phyloP scores from a whole-genome alignment of 2,329 filamentous ascomycete genomes.

The Beauveria asiatica region DNA sequence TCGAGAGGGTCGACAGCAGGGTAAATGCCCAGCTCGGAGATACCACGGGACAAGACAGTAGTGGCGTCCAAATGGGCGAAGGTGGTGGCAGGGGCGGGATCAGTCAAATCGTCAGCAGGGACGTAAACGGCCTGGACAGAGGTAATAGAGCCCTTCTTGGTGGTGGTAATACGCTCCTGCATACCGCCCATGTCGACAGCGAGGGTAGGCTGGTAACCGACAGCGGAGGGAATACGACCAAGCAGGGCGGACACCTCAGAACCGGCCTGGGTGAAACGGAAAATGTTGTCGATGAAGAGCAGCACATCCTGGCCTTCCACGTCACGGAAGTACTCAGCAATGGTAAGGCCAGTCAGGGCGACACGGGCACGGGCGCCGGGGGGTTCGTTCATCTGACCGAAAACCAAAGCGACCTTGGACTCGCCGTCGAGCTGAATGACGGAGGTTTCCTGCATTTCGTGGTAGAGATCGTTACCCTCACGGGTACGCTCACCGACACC shows the following conservation, averaged over 20 bases:
- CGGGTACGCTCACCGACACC: slow-evolving; percentile 99
- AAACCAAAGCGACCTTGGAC: slow-evolving; percentile 98
- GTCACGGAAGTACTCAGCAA: slow-evolving; percentile 77
- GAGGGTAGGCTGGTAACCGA: slow-evolving; percentile 99
- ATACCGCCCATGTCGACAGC: slow-evolving; percentile 98
- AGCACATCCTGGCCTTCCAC: slow-evolving; percentile 85
- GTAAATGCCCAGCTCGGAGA: slow-evolving; percentile 99
- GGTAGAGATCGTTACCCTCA: slow-evolving; percentile 99
- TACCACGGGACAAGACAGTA: slow-evolving; percentile 99
- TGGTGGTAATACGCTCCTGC: slow-evolving; percentile 99
- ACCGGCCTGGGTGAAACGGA: slow-evolving; percentile 99
- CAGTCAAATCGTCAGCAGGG: slow-evolving; percentile 99
- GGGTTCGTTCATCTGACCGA: slow-evolving; percentile 99
- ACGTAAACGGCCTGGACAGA: slow-evolving; percentile 99
- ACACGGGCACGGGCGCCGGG: slow-evolving; percentile 99
- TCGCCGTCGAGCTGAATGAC: slow-evolving; percentile 99
- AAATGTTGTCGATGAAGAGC: slow-evolving; percentile 99
- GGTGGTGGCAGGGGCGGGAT: slow-evolving; percentile 97
- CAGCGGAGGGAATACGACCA: slow-evolving; percentile 98
- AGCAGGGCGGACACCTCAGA: slow-evolving; percentile 99
- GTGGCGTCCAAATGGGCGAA: slow-evolving; percentile 99
- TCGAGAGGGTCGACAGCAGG: slow-evolving; percentile 98
- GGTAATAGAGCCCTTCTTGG: slow-evolving; percentile 98
- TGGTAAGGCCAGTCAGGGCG: slow-evolving; percentile 79
- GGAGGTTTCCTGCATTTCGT: slow-evolving; percentile 99